phyloP scores from a whole-genome alignment of 352 stramenopile species.

The Peronospora destructor region DNA sequence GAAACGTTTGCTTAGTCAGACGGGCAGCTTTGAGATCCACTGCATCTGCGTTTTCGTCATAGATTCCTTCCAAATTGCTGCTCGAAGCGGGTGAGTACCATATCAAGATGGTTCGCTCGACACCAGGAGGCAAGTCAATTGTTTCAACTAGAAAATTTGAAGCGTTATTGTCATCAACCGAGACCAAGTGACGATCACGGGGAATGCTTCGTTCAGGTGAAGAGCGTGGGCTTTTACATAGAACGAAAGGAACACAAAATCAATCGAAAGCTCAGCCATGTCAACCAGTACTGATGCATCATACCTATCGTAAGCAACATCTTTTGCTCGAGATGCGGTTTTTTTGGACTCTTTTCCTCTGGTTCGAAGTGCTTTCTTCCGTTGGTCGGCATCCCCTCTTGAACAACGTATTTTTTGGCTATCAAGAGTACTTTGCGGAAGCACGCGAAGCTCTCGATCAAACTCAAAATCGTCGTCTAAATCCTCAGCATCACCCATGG shows the following conservation, averaged over 20 bases:
- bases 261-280: not conserved
- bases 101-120: conserved; percentile 85
- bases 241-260: conserved; percentile 2
- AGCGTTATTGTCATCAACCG: conserved; percentile 53
- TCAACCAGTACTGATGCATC: not conserved
- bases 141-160: conserved; percentile 86
- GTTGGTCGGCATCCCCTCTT: conserved; percentile 31
- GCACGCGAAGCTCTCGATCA: conserved; percentile 54
- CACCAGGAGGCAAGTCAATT: conserved; percentile 75
- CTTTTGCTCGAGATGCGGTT: conserved; percentile 44
- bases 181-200: conserved; percentile 34
- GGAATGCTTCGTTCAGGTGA: conserved; percentile 61
- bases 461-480: conserved; percentile 87
- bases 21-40: conserved; percentile 76
- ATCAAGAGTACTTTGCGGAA: conserved; percentile 38
- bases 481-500: conserved; percentile 68
- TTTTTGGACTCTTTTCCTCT: conserved; percentile 51
- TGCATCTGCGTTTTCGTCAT: conserved; percentile 41
- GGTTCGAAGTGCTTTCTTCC: conserved; percentile 43
- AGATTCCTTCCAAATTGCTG: conserved; percentile 34
- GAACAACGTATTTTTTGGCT: conserved; percentile 48
- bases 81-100: conserved; percentile 69
- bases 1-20: conserved; percentile 83
- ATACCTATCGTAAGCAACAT: conserved; percentile 73
- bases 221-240: conserved; percentile 50